Percentiles rank a stretch among this genome's conserved stretches.
These are phyloP conservation scores for Ophiocordyceps camponoti-floridani DNA, from an alignment of 2,329 filamentous ascomycete species.

Conservation along the genomic window DNA sequence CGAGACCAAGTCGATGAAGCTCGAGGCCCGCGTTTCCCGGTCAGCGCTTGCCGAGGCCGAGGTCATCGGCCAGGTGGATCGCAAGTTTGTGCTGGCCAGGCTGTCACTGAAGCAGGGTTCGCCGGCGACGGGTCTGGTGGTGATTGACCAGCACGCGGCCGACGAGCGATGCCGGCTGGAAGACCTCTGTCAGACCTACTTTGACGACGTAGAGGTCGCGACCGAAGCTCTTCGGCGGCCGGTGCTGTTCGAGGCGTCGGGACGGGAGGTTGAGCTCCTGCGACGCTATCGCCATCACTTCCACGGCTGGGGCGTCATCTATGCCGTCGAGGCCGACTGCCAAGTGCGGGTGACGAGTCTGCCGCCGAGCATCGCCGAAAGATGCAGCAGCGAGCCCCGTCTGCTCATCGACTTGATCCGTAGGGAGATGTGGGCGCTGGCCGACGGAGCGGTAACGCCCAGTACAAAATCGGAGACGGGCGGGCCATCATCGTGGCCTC, in stretches of 20 bases:
- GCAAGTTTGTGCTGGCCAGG: conserved; percentile 69
- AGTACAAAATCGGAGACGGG: neutral
- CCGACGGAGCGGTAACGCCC: conserved; percentile 21
- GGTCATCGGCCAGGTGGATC: conserved; percentile 69
- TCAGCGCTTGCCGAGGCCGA: conserved; percentile 37
- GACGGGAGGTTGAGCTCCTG: conserved; percentile 42
- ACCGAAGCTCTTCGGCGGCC: conserved; percentile 28
- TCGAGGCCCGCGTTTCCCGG: conserved; percentile 39
- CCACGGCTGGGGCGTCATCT: conserved; percentile 55
- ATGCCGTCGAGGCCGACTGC: conserved; percentile 22
- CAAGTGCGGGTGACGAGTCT: conserved; percentile 36
- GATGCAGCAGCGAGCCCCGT: conserved; percentile 55
- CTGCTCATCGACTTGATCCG: conserved; percentile 60
- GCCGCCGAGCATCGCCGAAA: conserved; percentile 55
- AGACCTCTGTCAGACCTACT: conserved; percentile 40
- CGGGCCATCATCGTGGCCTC: conserved; percentile 31
- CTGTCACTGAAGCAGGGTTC: conserved; percentile 16
- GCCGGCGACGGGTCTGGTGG: conserved; percentile 38
- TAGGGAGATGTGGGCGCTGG: conserved; percentile 51
- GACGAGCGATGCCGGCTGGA: conserved; percentile 80
- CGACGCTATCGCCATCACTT: conserved; percentile 37
- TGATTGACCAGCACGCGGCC: conserved; percentile 88
- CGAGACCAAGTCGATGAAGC: conserved; percentile 10
- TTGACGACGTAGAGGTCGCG: conserved; percentile 12
- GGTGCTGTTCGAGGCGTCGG: conserved; percentile 46